A percentile compares a stretch with the other conserved stretches of the same genome.
phyloP scores from a whole-genome alignment of 371 early-diverging fungal genomes.

The Zychaea mexicana region DNA sequence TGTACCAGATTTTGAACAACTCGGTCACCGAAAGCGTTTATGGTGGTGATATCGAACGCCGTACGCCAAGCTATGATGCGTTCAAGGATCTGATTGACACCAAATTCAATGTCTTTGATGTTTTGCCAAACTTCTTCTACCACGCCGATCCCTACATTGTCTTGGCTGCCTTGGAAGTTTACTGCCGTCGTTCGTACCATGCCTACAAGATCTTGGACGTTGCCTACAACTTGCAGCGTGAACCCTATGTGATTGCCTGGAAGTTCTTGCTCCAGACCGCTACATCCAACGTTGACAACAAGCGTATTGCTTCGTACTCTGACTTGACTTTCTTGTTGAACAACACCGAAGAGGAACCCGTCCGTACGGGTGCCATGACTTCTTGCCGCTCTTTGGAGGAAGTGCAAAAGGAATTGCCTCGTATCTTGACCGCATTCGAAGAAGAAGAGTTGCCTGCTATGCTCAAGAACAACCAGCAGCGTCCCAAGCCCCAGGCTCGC shows the following conservation, averaged over 20 bases:
- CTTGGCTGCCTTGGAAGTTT: slow-evolving; percentile 92
- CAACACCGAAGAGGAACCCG: slow-evolving; percentile 65
- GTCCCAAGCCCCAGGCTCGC: slow-evolving; percentile 21
- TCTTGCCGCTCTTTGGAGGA: slow-evolving; percentile 60
- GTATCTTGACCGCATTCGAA: slow-evolving; percentile 58
- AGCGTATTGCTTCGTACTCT: slow-evolving; percentile 75
- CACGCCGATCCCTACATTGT: slow-evolving; percentile 78
- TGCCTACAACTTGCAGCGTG: slow-evolving; percentile 72
- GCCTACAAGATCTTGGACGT: slow-evolving; percentile 89
- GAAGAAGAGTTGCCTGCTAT: slow-evolving; percentile 46
- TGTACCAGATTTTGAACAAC: slow-evolving; percentile 80
- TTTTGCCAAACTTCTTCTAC: slow-evolving; percentile 93
- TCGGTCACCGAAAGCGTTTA: slow-evolving; percentile 82
- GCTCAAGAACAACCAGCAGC: slow-evolving; percentile 23
- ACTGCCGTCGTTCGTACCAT: slow-evolving; percentile 95
- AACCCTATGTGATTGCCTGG: slow-evolving; percentile 80
- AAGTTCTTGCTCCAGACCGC: slow-evolving; percentile 74
- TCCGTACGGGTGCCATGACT: slow-evolving; percentile 73
- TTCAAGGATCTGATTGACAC: slow-evolving; percentile 90
- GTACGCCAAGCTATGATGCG: slow-evolving; percentile 78
- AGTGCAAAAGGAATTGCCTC: slow-evolving; percentile 50
- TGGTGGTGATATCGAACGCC: slow-evolving; percentile 72
- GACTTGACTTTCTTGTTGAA: slow-evolving; percentile 72
- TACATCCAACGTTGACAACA: slow-evolving; percentile 46
- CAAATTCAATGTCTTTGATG: slow-evolving; percentile 95